Evolutionary conservation across 2,329 filamentous ascomycete species (phyloP), one percentile per base, ranked within the genome.

Genomic region (Penicillium nordicum): DNA sequence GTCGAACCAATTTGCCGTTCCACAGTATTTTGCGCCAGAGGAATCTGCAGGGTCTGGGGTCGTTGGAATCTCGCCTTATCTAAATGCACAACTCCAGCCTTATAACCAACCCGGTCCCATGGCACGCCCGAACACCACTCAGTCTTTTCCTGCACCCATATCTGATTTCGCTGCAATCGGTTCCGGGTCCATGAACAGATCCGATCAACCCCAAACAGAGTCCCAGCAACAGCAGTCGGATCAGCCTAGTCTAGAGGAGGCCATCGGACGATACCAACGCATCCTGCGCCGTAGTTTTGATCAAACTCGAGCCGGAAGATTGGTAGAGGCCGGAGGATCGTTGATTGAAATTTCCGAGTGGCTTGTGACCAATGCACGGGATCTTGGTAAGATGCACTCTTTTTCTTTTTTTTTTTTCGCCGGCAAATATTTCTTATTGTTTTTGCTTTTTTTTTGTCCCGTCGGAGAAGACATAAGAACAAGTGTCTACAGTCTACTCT

Each of bases 1-100:
- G 73, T 79, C 86, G 71, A 85, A 77, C 70, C 82, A 82, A 71
- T 84, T 91, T 74, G 82, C 84, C 59, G 82, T 87, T 70, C 81
- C 87, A 78, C 87, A 88, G 69, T 96, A 94, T 79, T 92, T 91
- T 75, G 71, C 78, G 66, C 77, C 83, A 66, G 81, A 80, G 74
- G 87, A 89, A 70, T 80, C 86, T 70, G 79, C 84, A 65, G 86
- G 81, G 69, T 79, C 86, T 57, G 81, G 82, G 64, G 78, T 87
- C 32, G 76, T 75, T 72, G 79, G 76, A 72, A 84, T 68, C 72
- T 82, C 74, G 72, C 82, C 76, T 79, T 90, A 79, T 71, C 73
- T 92, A 83, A 80, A 88, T 81, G 76, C 86, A 74, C 79, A 86
- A 76, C 76, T 85, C 76, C 70, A 77, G 70, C 68, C 77, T 78